Evolutionary conservation across 345 rosid species (phyloP).

Genomic region (Lepidium didymum): DNA sequence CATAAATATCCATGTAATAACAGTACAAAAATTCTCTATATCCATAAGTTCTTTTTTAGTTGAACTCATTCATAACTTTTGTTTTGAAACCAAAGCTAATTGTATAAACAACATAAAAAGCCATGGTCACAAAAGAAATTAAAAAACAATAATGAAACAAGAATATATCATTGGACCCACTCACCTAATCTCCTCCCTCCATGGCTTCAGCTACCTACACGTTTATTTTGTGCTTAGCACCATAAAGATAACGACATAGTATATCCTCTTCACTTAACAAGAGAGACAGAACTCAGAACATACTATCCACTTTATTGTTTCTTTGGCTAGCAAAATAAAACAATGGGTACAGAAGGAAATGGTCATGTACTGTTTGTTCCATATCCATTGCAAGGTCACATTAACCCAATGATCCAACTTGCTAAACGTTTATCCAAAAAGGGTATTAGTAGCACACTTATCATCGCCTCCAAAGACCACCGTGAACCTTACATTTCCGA

Average conservation of each 20-base stretch:
- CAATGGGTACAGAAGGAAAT: constrained; percentile 13
- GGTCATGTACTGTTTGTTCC: constrained; percentile 25
- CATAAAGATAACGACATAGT: neutral
- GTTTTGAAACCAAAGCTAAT: neutral
- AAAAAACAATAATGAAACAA: neutral
- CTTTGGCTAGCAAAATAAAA: neutral
- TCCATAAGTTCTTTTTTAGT: too few relatives aligned
- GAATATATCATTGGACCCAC: neutral
- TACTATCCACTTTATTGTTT: neutral
- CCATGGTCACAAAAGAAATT: neutral
- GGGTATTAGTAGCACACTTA: constrained; percentile 24
- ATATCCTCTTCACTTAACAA: neutral
- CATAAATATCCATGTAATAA: too few relatives aligned
- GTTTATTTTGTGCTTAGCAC: neutral
- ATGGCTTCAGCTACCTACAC: neutral
- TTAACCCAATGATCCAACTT: constrained; percentile 40
- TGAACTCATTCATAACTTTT: neutral
- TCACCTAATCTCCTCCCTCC: constrained; percentile 21
- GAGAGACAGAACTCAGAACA: neutral
- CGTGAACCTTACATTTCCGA: constrained; percentile 23
- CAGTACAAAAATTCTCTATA: too few relatives aligned
- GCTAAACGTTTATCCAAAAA: constrained; percentile 30
- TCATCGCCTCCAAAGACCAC: constrained; percentile 27
- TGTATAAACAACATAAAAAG: neutral
- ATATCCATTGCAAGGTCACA: constrained; percentile 27